Percentiles rank a stretch among this genome's conserved stretches.
These are phyloP conservation scores for Citrus trifoliata DNA, from an alignment of 345 rosid species.

Conservation along the genomic window DNA sequence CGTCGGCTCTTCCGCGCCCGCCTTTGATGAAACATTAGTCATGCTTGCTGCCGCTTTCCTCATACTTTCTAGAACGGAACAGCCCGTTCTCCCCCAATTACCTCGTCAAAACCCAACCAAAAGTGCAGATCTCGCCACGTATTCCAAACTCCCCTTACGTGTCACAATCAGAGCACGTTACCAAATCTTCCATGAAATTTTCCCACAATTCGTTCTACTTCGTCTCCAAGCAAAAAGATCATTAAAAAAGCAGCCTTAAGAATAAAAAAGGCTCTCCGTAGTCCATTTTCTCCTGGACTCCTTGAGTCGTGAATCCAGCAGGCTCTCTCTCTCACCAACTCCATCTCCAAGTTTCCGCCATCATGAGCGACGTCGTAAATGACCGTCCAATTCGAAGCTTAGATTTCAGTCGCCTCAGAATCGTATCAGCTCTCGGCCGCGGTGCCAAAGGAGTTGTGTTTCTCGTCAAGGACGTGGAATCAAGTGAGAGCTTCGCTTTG, in stretches of 20 bases:
- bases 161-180: neutral
- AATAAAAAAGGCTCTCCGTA: neutral
- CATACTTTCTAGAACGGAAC: too few relatives aligned
- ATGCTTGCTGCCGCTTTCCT: too few relatives aligned
- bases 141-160: slow-evolving; percentile 5
- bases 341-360: neutral
- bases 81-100: too few relatives aligned
- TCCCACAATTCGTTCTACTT: neutral
- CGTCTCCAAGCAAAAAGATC: neutral
- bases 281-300: neutral
- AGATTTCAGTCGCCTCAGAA: slow-evolving; percentile 37
- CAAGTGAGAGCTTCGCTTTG: slow-evolving; percentile 51
- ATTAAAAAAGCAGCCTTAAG: too few relatives aligned
- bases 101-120: neutral
- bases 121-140: slow-evolving; percentile 27
- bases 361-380: slow-evolving; percentile 12
- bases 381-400: slow-evolving; percentile 24
- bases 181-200: neutral
- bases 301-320: neutral
- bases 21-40: too few relatives aligned
- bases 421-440: slow-evolving; percentile 66
- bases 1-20: too few relatives aligned
- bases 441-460: slow-evolving; percentile 96
- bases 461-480: slow-evolving; percentile 35
- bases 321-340: too few relatives aligned